Conservation (phyloP, 805 yeast species). For the Jamesozyma gamospora region DNA sequence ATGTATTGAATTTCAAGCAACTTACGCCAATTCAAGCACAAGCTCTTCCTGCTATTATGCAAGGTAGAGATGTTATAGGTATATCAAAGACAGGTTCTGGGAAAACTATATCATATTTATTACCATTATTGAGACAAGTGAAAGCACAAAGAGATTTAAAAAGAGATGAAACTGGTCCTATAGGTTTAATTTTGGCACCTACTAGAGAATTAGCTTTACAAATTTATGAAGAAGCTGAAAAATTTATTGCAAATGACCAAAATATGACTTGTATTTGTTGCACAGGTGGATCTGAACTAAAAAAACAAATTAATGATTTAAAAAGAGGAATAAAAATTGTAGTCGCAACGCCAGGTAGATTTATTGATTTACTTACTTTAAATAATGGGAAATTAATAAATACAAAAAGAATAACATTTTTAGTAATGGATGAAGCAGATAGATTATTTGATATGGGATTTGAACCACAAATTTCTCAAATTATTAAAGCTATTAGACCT, state of each 20-base stretch:
- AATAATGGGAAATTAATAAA: conserved; percentile 66
- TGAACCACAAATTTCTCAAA: conserved; percentile 86
- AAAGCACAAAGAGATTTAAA: conserved; percentile 53
- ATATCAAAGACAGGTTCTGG: conserved; percentile 97
- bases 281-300: conserved; percentile 83
- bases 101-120: conserved; percentile 76
- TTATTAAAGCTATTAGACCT: conserved; percentile 65
- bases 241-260: conserved; percentile 35
- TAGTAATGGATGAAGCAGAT: conserved; percentile 95
- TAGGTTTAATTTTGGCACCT: conserved; percentile 75
- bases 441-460: conserved; percentile 95
- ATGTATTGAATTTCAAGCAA: conserved; percentile 39
- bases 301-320: conserved; percentile 68
- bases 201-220: conserved; percentile 89
- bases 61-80: conserved; percentile 84
- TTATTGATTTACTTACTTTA: conserved; percentile 79
- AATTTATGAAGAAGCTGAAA: conserved; percentile 54
- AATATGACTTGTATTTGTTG: conserved; percentile 59
- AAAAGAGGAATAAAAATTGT: conserved; percentile 71
- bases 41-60: conserved; percentile 82
- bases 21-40: conserved; percentile 91
- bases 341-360: conserved; percentile 91
- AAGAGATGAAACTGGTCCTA: conserved; percentile 53
- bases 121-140: conserved; percentile 80
- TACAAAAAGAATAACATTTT: conserved; percentile 58